phyloP scores from a whole-genome alignment of 1,284 basidiomycete species.

The Coniophora puteana region DNA sequence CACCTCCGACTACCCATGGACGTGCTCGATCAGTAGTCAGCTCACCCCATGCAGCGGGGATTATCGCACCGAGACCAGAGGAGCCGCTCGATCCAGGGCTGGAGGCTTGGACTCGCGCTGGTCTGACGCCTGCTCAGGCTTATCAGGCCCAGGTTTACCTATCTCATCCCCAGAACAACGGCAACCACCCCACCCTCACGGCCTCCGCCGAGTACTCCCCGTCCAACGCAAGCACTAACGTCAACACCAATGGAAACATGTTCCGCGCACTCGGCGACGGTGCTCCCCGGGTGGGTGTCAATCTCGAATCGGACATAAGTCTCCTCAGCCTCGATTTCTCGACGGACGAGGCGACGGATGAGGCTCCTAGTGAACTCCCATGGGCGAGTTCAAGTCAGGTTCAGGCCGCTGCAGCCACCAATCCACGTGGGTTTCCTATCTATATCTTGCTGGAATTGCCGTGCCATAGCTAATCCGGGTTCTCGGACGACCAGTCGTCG shows the following conservation, averaged over 20 bases:
- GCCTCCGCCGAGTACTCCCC: conserved; percentile 23
- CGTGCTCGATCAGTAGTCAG: conserved; percentile 53
- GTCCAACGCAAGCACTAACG: conserved; percentile 27
- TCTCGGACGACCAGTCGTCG: conserved; percentile 19
- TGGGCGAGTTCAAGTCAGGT: conserved; percentile 40
- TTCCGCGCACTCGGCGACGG: conserved; percentile 13
- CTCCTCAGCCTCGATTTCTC: conserved; percentile 57
- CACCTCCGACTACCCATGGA: conserved; percentile 35
- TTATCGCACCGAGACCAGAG: conserved; percentile 47
- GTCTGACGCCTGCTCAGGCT: conserved; percentile 71
- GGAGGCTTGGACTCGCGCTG: conserved; percentile 44
- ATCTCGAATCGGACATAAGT: conserved; percentile 47
- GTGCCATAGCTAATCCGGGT: conserved; percentile 26
- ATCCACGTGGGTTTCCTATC: conserved; percentile 27
- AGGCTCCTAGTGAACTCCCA: conserved; percentile 57
- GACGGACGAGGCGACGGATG: conserved; percentile 37
- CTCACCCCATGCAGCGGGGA: conserved; percentile 36
- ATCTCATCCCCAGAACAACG: conserved; percentile 32
- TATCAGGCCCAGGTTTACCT: conserved; percentile 73
- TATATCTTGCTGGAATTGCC: conserved; percentile 22
- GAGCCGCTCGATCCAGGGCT: conserved; percentile 51
- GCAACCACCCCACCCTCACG: conserved; percentile 22
- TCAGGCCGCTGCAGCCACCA: conserved; percentile 7
- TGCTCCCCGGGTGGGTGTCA: conserved; percentile 43
- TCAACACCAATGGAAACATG: no score